Evolutionary conservation across 2,329 filamentous ascomycete genomes (phyloP).

Genomic region (Nannizziopsis arthrosporioides): DNA sequence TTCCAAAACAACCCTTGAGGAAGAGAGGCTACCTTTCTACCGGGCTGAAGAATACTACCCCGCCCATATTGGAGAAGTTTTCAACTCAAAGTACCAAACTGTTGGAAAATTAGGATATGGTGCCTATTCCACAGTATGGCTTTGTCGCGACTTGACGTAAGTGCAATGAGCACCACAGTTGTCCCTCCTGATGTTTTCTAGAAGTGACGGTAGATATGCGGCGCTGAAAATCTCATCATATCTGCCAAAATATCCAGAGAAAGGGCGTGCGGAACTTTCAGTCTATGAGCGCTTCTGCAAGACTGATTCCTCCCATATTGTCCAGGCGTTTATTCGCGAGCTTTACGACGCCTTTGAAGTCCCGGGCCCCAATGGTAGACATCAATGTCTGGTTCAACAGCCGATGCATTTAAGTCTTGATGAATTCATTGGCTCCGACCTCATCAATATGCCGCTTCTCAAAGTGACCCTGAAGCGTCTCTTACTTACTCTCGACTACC

Average conservation of each 20-base stretch:
- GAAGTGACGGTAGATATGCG: background rate
- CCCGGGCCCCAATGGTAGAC: conserved; percentile 14
- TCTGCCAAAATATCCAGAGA: background rate
- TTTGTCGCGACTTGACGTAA: conserved; percentile 19
- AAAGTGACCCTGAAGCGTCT: conserved; percentile 7
- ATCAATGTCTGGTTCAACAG: conserved; percentile 24
- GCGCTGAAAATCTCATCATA: conserved; percentile 1
- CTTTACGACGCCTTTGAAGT: conserved; percentile 11
- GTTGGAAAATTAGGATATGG: conserved; percentile 19
- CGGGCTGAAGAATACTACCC: conserved; percentile 15
- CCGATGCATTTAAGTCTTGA: conserved; percentile 24
- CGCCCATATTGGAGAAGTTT: conserved; percentile 15
- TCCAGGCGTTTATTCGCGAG: conserved; percentile 2
- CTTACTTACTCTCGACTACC: conserved; percentile 7
- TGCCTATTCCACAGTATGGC: conserved; percentile 20
- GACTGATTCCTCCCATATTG: conserved; percentile 8
- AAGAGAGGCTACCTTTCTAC: conserved; percentile 12
- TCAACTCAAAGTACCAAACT: conserved; percentile 15
- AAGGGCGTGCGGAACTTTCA: background rate
- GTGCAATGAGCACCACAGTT: background rate
- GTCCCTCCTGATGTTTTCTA: background rate
- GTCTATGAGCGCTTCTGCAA: conserved; percentile 8
- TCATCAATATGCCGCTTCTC: conserved; percentile 14
- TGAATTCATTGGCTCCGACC: conserved; percentile 16
- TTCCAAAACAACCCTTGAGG: conserved; percentile 2